phyloP scores from a whole-genome alignment of 306 rosid species.

The Chamaecrista fasciculata region DNA sequence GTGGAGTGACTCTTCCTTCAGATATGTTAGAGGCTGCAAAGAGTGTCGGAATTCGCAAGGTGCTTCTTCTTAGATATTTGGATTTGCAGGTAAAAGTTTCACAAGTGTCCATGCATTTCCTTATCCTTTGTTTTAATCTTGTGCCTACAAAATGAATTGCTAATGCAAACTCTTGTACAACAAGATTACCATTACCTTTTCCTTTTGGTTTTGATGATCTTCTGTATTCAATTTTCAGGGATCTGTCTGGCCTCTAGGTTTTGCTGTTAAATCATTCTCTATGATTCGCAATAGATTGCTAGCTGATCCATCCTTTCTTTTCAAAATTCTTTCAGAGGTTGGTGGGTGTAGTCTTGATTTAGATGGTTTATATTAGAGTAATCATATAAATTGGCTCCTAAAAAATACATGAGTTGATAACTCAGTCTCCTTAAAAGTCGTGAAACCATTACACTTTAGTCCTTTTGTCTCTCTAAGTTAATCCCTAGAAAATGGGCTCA shows the following conservation, averaged over 20 bases:
- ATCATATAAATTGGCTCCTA: too few species aligned
- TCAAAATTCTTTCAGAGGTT: constrained; percentile 95
- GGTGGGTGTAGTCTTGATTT: constrained; percentile 36
- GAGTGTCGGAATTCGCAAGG: constrained; percentile 66
- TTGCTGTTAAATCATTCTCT: constrained; percentile 65
- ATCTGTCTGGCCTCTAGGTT: constrained; percentile 71
- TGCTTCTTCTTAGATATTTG: constrained; percentile 71
- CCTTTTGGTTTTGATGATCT: constrained; percentile 12
- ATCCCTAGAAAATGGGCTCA: too few species aligned
- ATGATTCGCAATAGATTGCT: constrained; percentile 81
- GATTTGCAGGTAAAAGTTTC: constrained; percentile 61
- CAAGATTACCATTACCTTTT: constrained; percentile 3
- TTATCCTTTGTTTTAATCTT: neutral
- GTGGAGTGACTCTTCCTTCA: constrained; percentile 65
- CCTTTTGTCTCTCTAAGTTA: too few species aligned
- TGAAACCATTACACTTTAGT: too few species aligned
- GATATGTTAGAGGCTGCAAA: constrained; percentile 90
- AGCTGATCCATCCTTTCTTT: constrained; percentile 89
- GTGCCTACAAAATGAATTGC: neutral
- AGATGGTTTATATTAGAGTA: too few species aligned
- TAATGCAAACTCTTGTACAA: neutral
- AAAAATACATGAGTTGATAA: too few species aligned
- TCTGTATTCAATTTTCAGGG: constrained; percentile 51
- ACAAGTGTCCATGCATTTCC: neutral
- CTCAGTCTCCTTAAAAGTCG: too few species aligned